phyloP scores from a whole-genome alignment of 768 basidiomycete genomes.

The Pleurotus eryngii region DNA sequence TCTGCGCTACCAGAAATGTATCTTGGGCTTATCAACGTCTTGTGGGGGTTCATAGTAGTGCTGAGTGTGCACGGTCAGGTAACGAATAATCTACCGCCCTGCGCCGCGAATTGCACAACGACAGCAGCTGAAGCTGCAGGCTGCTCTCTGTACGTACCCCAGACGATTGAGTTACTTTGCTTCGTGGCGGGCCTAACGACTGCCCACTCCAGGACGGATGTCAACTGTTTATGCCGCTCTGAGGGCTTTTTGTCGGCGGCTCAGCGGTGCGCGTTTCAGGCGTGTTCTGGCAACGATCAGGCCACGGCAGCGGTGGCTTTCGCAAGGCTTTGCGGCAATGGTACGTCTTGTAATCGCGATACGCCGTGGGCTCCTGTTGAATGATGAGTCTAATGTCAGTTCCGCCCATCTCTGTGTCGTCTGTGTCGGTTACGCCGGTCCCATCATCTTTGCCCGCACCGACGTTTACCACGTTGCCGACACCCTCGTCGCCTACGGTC shows the following conservation, averaged over 20 bases:
- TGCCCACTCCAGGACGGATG: background rate
- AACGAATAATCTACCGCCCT: background rate
- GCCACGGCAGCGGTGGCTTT: background rate
- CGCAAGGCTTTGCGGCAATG: background rate
- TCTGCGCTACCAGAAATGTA: too few species aligned
- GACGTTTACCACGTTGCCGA: background rate
- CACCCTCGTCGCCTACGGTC: background rate
- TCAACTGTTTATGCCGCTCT: background rate
- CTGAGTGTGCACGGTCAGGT: background rate
- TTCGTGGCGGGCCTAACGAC: background rate
- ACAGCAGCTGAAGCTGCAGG: constrained; percentile 1
- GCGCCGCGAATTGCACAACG: background rate
- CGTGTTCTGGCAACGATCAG: background rate
- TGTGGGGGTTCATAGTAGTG: background rate
- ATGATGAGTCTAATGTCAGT: background rate
- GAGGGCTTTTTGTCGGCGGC: background rate
- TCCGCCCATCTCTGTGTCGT: background rate
- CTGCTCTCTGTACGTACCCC: background rate
- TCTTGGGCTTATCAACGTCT: too few species aligned
- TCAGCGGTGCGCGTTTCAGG: background rate
- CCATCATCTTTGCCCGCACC: background rate
- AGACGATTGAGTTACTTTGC: too few species aligned
- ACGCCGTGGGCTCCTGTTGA: background rate
- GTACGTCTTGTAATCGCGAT: background rate
- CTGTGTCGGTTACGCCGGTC: background rate